These are phyloP conservation scores for Moesziomyces parantarcticus DNA, from an alignment of 1,284 basidiomycete genomes.

Conservation along the genomic window DNA sequence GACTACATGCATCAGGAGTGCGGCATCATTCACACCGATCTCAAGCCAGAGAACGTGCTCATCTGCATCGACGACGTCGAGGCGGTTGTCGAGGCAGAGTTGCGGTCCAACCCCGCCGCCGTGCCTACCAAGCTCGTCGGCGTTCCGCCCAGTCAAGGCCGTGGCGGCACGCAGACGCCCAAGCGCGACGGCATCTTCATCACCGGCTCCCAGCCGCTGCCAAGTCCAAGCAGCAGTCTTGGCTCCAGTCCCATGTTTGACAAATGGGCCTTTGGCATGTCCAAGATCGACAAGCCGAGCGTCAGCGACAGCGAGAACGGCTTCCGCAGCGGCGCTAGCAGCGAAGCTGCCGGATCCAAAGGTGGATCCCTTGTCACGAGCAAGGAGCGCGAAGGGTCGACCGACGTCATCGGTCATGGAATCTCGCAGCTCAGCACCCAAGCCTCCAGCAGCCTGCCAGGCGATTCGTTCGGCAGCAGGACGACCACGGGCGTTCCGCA, in stretches of 20 bases:
- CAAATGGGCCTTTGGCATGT: constrained; percentile 93
- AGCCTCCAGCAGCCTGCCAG: constrained; percentile 64
- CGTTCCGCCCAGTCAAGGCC: constrained; percentile 91
- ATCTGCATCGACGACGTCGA: constrained; percentile 98
- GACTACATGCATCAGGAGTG: constrained; percentile 98
- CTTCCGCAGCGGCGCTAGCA: constrained; percentile 48
- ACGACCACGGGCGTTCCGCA: constrained; percentile 68
- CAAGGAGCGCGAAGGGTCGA: constrained; percentile 69
- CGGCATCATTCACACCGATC: constrained; percentile 83
- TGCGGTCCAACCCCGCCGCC: constrained; percentile 74
- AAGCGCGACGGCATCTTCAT: constrained; percentile 87
- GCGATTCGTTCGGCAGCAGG: constrained; percentile 73
- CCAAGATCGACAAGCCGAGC: constrained; percentile 70
- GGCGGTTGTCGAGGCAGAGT: constrained; percentile 86
- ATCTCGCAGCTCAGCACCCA: constrained; percentile 77
- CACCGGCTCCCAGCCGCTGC: constrained; percentile 91
- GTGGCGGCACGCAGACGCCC: constrained; percentile 97
- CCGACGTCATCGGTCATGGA: constrained; percentile 72
- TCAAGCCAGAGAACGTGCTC: constrained; percentile 98
- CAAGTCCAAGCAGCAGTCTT: constrained; percentile 79
- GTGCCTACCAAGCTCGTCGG: constrained; percentile 86
- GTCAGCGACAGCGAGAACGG: constrained; percentile 50
- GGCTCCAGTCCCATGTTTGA: constrained; percentile 84
- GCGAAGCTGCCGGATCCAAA: constrained; percentile 50
- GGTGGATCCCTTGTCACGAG: constrained; percentile 39